Percentiles rank a stretch among this genome's conserved stretches.
Evolutionary conservation across 2,329 filamentous ascomycete genomes (phyloP).

Genomic region (Fusarium sarcochroum): DNA sequence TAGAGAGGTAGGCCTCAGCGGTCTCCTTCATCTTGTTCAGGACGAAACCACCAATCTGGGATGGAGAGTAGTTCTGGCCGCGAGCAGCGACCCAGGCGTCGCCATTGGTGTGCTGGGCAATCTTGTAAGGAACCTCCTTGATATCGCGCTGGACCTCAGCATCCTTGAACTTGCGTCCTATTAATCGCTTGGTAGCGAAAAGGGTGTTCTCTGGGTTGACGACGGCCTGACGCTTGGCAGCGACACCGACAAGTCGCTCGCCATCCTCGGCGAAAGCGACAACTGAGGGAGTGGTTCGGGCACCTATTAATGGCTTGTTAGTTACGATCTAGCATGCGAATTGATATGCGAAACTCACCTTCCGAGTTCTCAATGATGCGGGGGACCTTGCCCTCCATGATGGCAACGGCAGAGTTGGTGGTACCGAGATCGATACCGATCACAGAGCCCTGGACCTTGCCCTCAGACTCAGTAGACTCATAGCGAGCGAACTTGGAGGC

Average conservation of each 20-base stretch:
- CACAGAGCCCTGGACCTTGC: constrained; percentile 93
- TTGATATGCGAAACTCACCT: constrained; percentile 66
- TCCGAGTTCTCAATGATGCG: constrained; percentile 99
- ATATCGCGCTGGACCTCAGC: constrained; percentile 95
- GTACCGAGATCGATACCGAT: constrained; percentile 99
- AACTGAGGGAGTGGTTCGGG: constrained; percentile 75
- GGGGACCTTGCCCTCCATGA: constrained; percentile 97
- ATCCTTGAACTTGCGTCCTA: constrained; percentile 97
- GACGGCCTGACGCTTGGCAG: constrained; percentile 97
- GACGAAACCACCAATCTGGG: constrained; percentile 97
- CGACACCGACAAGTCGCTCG: constrained; percentile 96
- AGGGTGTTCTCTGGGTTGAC: constrained; percentile 99
- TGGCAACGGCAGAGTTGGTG: constrained; percentile 96
- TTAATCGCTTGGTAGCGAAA: constrained; percentile 98
- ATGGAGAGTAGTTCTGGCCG: constrained; percentile 95
- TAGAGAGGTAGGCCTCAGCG: constrained; percentile 91
- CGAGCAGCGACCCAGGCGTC: constrained; percentile 96
- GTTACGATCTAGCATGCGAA: constrained; percentile 3
- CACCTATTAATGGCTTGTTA: constrained; percentile 48
- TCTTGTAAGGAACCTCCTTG: constrained; percentile 98
- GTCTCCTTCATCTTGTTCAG: constrained; percentile 99
- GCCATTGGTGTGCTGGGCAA: constrained; percentile 95
- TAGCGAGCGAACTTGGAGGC: constrained; percentile 82
- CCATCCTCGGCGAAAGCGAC: constrained; percentile 96
- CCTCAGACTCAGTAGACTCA: constrained; percentile 71